Conservation (phyloP, 495 filamentous ascomycete genomes). For the Umbilicaria muhlenbergii region DNA sequence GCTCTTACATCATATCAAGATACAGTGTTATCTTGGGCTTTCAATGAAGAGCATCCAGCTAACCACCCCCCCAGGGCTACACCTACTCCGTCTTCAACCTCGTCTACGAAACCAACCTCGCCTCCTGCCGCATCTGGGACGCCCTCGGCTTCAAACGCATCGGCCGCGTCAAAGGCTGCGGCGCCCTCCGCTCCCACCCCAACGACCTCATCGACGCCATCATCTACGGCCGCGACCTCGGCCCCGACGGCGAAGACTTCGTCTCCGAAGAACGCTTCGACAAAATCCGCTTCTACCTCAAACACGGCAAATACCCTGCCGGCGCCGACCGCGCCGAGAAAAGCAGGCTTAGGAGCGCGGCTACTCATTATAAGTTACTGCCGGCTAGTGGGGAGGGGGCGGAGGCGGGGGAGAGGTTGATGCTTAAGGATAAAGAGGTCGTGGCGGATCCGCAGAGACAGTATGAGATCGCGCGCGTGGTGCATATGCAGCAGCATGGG, state of each 20-base stretch:
- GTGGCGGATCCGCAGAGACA: conserved; percentile 82
- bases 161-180: conserved; percentile 76
- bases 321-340: conserved; percentile 94
- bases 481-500: conserved; percentile 67
- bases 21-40: too few species aligned
- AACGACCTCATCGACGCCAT: conserved; percentile 82
- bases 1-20: too few species aligned
- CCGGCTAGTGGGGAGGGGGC: conserved; percentile 26
- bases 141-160: conserved; percentile 96
- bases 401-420: conserved; percentile 52
- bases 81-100: conserved; percentile 96
- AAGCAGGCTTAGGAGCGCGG: conserved; percentile 78
- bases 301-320: conserved; percentile 82
- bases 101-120: conserved; percentile 94
- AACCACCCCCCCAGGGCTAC: conserved; percentile 44
- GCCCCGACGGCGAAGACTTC: conserved; percentile 63
- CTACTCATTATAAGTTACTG: conserved; percentile 86
- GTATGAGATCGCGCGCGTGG: conserved; percentile 68
- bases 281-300: conserved; percentile 95
- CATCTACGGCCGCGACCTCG: conserved; percentile 85
- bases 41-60: neutral
- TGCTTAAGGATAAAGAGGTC: conserved; percentile 97
- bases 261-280: conserved; percentile 95
- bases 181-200: conserved; percentile 67
- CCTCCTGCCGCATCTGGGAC: conserved; percentile 92